Conservation (phyloP, 2,329 filamentous ascomycete species). For the Thyridium curvatum region DNA sequence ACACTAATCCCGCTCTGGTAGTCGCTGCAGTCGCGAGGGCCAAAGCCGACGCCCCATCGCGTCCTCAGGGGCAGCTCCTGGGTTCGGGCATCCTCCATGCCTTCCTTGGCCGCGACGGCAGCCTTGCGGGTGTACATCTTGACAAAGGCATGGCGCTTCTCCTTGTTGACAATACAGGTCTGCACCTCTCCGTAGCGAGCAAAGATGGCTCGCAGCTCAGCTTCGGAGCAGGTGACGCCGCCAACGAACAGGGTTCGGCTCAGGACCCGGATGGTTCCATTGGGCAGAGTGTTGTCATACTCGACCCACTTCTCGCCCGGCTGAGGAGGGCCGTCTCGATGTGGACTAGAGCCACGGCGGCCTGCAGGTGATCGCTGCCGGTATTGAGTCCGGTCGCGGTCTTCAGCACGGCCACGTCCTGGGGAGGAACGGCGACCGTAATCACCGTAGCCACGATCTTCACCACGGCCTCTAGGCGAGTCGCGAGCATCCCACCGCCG, state of each 20-base stretch:
- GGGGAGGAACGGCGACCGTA: constrained; percentile 64
- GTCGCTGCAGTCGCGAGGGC: constrained; percentile 93
- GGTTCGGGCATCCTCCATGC: constrained; percentile 75
- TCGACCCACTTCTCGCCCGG: constrained; percentile 65
- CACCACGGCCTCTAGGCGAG: constrained; percentile 51
- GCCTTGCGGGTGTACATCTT: constrained; percentile 93
- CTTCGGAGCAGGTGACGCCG: constrained; percentile 81
- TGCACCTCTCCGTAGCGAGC: constrained; percentile 79
- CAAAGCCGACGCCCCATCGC: constrained; percentile 96
- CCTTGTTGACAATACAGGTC: constrained; percentile 95
- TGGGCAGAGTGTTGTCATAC: constrained; percentile 67
- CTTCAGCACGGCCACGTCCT: constrained; percentile 51
- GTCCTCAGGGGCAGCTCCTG: constrained; percentile 75
- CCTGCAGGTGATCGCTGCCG: constrained; percentile 80
- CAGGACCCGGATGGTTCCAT: constrained; percentile 81
- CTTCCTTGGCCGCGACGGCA: constrained; percentile 75
- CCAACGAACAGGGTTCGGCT: constrained; percentile 96
- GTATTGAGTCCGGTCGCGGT: constrained; percentile 59
- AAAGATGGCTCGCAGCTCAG: constrained; percentile 77
- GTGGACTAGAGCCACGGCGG: constrained; percentile 58
- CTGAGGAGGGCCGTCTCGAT: constrained; percentile 20
- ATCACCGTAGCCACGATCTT: constrained; percentile 65
- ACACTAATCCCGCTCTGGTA: constrained; percentile 88
- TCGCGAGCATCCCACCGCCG: constrained; percentile 63
- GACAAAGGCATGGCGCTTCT: constrained; percentile 97